Evolutionary conservation across 2,329 filamentous ascomycete species (phyloP).

Genomic region (Stagonosporopsis rhizophila): DNA sequence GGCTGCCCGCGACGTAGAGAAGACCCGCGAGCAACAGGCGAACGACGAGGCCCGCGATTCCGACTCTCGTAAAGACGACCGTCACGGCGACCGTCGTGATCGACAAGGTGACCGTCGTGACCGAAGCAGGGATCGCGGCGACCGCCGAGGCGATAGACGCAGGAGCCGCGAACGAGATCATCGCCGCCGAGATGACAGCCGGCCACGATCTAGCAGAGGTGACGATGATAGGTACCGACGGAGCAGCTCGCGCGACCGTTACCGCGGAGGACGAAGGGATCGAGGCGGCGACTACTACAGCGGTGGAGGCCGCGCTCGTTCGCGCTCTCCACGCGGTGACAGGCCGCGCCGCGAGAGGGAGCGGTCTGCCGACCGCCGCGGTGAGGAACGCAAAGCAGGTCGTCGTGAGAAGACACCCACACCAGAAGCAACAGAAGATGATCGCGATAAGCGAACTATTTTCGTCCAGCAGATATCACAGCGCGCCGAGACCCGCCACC

Average conservation of each 20-base stretch:
- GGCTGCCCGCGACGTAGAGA: conserved; percentile 33
- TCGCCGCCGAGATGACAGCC: conserved; percentile 41
- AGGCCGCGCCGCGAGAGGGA: conserved; percentile 62
- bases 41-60: conserved; percentile 41
- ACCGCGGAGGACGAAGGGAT: conserved; percentile 36
- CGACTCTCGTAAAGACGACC: conserved; percentile 37
- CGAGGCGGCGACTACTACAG: conserved; percentile 52
- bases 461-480: conserved; percentile 98
- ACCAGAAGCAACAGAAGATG: conserved; percentile 87
- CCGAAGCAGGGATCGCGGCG: conserved; percentile 37
- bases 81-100: conserved; percentile 34
- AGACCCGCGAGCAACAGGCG: conserved; percentile 25
- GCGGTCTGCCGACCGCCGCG: conserved; percentile 56
- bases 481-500: conserved; percentile 86
- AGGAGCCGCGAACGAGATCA: conserved; percentile 44
- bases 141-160: conserved; percentile 42
- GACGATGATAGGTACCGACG: conserved; percentile 47
- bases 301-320: conserved; percentile 45
- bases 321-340: conserved; percentile 51
- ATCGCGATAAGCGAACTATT: conserved; percentile 93
- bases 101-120: conserved; percentile 36
- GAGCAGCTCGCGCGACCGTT: conserved; percentile 39
- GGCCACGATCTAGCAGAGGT: conserved; percentile 42
- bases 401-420: conserved; percentile 59
- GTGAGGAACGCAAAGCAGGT: conserved; percentile 47